These are phyloP conservation scores for Lachnellula subtilissima DNA, from an alignment of 2,329 filamentous ascomycete species.

Conservation along the genomic window DNA sequence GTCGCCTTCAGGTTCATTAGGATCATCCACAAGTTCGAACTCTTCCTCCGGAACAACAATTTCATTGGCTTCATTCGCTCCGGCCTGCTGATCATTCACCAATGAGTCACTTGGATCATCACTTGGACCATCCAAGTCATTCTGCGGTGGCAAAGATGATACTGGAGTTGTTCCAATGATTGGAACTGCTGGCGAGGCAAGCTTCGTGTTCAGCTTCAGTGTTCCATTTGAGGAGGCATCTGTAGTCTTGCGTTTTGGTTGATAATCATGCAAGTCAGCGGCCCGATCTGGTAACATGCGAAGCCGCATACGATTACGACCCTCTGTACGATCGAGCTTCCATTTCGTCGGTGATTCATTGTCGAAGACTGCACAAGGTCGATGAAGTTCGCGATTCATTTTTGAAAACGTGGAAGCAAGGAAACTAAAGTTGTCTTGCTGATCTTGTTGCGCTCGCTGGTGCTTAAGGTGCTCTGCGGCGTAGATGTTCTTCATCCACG, in stretches of 20 bases:
- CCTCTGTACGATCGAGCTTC: constrained; percentile 94
- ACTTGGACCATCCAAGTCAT: constrained; percentile 12
- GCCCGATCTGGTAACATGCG: constrained; percentile 76
- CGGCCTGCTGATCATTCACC: constrained; percentile 12
- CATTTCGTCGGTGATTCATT: constrained; percentile 64
- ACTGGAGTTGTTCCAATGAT: constrained; percentile 12
- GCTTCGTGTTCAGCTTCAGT: constrained; percentile 33
- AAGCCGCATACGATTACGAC: constrained; percentile 89
- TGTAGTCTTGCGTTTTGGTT: constrained; percentile 70
- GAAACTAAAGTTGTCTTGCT: constrained; percentile 82
- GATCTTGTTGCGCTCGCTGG: constrained; percentile 83
- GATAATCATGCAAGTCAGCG: constrained; percentile 66
- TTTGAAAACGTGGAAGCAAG: constrained; percentile 70
- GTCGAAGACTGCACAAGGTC: constrained; percentile 77
- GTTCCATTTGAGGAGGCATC: constrained; percentile 37
- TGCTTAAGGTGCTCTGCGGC: constrained; percentile 88
- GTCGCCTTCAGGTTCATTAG: constrained; percentile 73
- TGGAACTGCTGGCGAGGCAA: constrained; percentile 5
- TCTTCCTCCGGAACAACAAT: constrained; percentile 63
- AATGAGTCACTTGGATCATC: constrained; percentile 10
- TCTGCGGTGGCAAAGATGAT: constrained; percentile 3
- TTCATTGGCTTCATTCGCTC: constrained; percentile 15
- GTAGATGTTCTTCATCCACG: constrained; percentile 96
- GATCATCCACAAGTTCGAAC: constrained; percentile 93
- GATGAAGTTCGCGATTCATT: constrained; percentile 71